phyloP scores from a whole-genome alignment of 306 rosid genomes.

The Biancaea sappan region DNA sequence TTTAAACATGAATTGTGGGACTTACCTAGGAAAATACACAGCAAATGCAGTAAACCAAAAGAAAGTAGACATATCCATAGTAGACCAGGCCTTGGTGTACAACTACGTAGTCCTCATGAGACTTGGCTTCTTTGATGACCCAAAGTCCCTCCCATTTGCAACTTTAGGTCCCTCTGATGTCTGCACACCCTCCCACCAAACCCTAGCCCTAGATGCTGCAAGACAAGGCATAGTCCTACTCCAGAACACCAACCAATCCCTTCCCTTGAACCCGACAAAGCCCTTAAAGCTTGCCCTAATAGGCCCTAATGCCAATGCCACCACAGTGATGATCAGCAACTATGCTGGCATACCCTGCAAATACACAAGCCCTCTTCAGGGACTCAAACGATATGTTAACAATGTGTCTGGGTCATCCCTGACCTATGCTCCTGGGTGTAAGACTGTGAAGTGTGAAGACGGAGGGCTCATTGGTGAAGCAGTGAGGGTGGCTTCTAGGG shows the following conservation, averaged over 20 bases:
- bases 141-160: constrained; percentile 54
- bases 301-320: constrained; percentile 65
- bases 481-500: constrained; percentile 44
- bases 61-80: constrained; percentile 55
- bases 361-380: constrained; percentile 68
- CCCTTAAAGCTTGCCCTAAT: constrained; percentile 38
- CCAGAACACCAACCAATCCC: constrained; percentile 48
- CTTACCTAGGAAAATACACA: constrained; percentile 54
- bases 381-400: constrained; percentile 57
- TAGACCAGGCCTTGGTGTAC: constrained; percentile 75
- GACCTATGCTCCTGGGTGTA: constrained; percentile 59
- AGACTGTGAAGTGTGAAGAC: constrained; percentile 49
- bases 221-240: constrained; percentile 74
- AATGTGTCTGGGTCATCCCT: too few relatives aligned
- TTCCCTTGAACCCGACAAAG: constrained; percentile 39
- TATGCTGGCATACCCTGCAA: constrained; percentile 52
- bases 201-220: constrained; percentile 71
- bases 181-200: constrained; percentile 56
- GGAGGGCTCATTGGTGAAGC: constrained; percentile 61
- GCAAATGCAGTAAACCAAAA: constrained; percentile 58
- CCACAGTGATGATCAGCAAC: constrained; percentile 52
- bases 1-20: constrained; percentile 79
- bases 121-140: constrained; percentile 77
- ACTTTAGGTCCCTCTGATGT: constrained; percentile 70
- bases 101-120: constrained; percentile 78